Base-by-base conservation (phyloP, 2,329 filamentous ascomycete species). In the Geosmithia putterillii region DNA sequence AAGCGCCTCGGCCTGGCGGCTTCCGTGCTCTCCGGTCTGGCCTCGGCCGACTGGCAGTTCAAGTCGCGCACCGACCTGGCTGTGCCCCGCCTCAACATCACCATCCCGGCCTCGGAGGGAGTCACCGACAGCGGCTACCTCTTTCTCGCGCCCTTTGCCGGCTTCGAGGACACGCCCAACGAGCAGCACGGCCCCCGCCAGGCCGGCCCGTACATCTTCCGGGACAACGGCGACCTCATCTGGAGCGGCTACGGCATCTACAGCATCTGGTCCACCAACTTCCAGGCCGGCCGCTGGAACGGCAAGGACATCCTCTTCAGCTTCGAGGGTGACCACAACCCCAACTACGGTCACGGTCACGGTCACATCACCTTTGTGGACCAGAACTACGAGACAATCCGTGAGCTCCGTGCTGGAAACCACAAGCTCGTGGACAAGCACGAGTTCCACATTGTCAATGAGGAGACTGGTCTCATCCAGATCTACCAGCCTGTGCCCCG, bases 231-330 rank as follows among this genome's bases (percentile, higher is more conserved):
- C 2, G 70, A 76, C 41, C 59, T 78, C 0, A 60, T 79, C 19
- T 78, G 73, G 73, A 76, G 73, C 1, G 71, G 74, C 2, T 72
- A 72, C 43, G 65, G 63, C 4, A 67, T 69, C 50, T 73, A 67
- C 49, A 67, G 64, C 25, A 69, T 69, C 52, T 75, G 71, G 67
- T 54, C 65, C 1, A 66, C 66, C 46, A 76, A 76, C 51, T 76
- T 78, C 56, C 72, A 71, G 47, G 62, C 62, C 2, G 66, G 58
- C 0, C 59, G 61, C 6, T 76, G 65, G 64, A 65, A 69, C 39
- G 73, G 70, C 12, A 57, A 69, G 48, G 66, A 74, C 44, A 63
- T 77, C 1, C 57, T 79, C 3, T 71, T 70, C 50, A 64, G 60
- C 41, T 77, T 76, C 41, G 68, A 77, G 47, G 73, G 73, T 2